A percentile compares a stretch with the other conserved stretches of the same genome.
Evolutionary conservation across 2,329 filamentous ascomycete genomes (phyloP).

Genomic region (Alternaria arborescens): DNA sequence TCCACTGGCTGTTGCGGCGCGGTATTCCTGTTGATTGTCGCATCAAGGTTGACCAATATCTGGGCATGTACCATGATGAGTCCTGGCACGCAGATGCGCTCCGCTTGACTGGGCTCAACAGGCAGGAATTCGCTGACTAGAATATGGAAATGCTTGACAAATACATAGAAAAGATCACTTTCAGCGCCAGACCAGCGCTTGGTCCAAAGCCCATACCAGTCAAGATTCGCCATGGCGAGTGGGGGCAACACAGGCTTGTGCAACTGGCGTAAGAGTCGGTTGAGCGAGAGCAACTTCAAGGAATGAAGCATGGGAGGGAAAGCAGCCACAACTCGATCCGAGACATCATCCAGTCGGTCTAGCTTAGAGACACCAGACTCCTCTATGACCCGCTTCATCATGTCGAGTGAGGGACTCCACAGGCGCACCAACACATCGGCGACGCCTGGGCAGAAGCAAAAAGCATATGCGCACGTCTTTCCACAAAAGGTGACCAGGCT

Average conservation of each 20-base stretch:
- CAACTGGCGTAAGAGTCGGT: slow-evolving; percentile 66
- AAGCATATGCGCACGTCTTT: slow-evolving; percentile 90
- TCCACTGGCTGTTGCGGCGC: slow-evolving; percentile 49
- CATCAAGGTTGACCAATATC: slow-evolving; percentile 79
- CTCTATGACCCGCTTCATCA: slow-evolving; percentile 75
- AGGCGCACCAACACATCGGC: slow-evolving; percentile 83
- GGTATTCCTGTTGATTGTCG: slow-evolving; percentile 79
- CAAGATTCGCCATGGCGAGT: slow-evolving; percentile 73
- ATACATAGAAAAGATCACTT: slow-evolving; percentile 90
- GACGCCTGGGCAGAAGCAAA: slow-evolving; percentile 89
- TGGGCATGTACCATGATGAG: slow-evolving; percentile 85
- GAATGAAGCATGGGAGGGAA: slow-evolving; percentile 74
- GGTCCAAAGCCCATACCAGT: slow-evolving; percentile 86
- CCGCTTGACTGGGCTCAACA: slow-evolving; percentile 59
- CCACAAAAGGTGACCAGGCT: slow-evolving; percentile 81
- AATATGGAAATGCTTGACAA: slow-evolving; percentile 86
- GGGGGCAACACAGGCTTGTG: slow-evolving; percentile 72
- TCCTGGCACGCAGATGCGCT: slow-evolving; percentile 74
- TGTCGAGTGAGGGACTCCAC: slow-evolving; percentile 75
- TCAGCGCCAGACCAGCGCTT: slow-evolving; percentile 86
- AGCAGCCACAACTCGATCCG: slow-evolving; percentile 70
- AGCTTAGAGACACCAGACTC: slow-evolving; percentile 70
- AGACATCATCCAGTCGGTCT: slow-evolving; percentile 58
- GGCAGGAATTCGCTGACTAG: slow-evolving; percentile 71
- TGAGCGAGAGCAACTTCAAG: slow-evolving; percentile 70